These are phyloP conservation scores for Penicillium sp. DNA, from an alignment of 2,329 filamentous ascomycete species.

Conservation along the genomic window DNA sequence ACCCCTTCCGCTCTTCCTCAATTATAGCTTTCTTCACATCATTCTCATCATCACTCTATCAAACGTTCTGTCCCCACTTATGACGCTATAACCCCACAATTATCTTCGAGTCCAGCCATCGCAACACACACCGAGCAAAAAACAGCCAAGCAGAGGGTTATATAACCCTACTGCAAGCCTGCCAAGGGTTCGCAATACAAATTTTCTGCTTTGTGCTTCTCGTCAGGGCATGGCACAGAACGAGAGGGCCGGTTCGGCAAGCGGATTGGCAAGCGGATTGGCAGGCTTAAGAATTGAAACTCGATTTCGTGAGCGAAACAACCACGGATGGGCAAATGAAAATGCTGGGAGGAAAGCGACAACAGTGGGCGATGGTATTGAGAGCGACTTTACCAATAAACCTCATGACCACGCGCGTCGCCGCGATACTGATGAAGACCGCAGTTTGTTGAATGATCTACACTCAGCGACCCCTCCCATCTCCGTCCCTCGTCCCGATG, in stretches of 20 bases:
- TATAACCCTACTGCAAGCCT: constrained; percentile 23
- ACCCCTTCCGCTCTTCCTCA: neutral
- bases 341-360: constrained; percentile 25
- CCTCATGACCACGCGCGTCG: constrained; percentile 35
- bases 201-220: constrained; percentile 21
- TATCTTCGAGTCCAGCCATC: constrained; percentile 7
- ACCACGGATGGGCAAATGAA: constrained; percentile 27
- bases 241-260: constrained; percentile 35
- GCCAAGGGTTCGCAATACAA: constrained; percentile 13
- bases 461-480: constrained; percentile 47
- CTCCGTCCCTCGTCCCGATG: constrained; percentile 44
- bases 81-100: constrained; percentile 24
- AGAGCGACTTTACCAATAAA: constrained; percentile 38
- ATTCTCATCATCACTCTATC: neutral
- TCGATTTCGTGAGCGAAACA: constrained; percentile 31
- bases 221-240: constrained; percentile 40
- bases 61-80: constrained; percentile 17
- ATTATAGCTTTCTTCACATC: neutral
- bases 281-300: constrained; percentile 43
- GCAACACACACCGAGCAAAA: constrained; percentile 8
- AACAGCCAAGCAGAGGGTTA: constrained; percentile 18
- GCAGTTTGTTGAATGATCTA: constrained; percentile 39
- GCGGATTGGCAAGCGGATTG: constrained; percentile 22
- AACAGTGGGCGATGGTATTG: constrained; percentile 36
- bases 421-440: constrained; percentile 42